Percentiles rank a stretch among this genome's conserved stretches.
Conservation (phyloP, 306 rosid species). For the Lathyrus sativus region DNA sequence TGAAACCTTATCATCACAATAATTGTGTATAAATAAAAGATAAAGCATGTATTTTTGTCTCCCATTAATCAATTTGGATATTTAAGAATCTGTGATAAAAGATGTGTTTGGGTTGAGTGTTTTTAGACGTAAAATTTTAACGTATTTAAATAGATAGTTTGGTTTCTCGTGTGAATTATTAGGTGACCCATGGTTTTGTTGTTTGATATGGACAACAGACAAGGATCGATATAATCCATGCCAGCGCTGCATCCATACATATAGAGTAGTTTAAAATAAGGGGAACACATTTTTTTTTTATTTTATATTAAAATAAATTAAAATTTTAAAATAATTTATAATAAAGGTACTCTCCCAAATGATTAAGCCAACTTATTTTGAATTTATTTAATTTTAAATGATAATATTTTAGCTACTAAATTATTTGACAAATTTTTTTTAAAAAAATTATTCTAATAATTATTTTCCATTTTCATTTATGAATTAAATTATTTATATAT, state of each 20-base stretch:
- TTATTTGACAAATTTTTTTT: too few relatives aligned
- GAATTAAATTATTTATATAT: too few relatives aligned
- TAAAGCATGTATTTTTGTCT: neutral
- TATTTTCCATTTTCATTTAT: too few relatives aligned
- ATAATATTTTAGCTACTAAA: too few relatives aligned
- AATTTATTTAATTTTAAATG: too few relatives aligned
- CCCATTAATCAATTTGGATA: neutral
- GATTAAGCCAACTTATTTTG: too few relatives aligned
- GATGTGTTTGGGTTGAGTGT: neutral
- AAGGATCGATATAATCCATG: slow-evolving; percentile 25
- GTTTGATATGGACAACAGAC: slow-evolving; percentile 28
- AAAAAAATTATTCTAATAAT: too few relatives aligned
- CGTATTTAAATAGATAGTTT: neutral
- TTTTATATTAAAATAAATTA: too few relatives aligned
- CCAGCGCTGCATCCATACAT: slow-evolving; percentile 4
- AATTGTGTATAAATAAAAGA: neutral
- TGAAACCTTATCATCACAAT: neutral
- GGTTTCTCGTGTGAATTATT: neutral
- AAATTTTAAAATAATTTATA: too few relatives aligned
- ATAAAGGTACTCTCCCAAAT: too few relatives aligned
- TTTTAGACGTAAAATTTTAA: neutral
- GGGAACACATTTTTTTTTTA: too few relatives aligned
- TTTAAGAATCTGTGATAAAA: neutral
- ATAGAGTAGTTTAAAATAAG: too few relatives aligned
- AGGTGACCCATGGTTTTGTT: slow-evolving; percentile 5